Percentiles rank a stretch among this genome's conserved stretches.
phyloP scores from a whole-genome alignment of 306 rosid genomes.

The Cucumis hystrix region DNA sequence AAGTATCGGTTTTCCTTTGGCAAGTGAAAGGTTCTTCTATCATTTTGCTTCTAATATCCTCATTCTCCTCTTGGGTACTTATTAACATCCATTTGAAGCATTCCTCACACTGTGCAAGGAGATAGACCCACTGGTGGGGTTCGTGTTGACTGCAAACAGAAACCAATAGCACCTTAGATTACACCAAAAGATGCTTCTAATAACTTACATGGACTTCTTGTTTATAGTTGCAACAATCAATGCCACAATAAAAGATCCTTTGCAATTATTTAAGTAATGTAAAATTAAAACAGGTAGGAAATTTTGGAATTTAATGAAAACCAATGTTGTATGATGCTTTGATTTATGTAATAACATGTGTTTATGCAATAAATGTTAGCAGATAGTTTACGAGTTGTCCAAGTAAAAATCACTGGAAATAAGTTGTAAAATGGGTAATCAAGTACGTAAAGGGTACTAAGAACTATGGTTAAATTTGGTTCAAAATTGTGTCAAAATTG shows the following conservation, averaged over 20 bases:
- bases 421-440: too few relatives aligned
- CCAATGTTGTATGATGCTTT: too few relatives aligned
- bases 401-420: too few relatives aligned
- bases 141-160: conserved; percentile 26
- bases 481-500: too few relatives aligned
- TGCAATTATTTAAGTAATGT: too few relatives aligned
- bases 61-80: conserved; percentile 59
- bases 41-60: conserved; percentile 52
- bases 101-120: conserved; percentile 57
- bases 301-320: too few relatives aligned
- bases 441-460: too few relatives aligned
- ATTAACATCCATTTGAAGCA: conserved; percentile 86
- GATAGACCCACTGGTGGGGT: conserved; percentile 26
- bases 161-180: conserved; percentile 10
- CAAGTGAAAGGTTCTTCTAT: conserved; percentile 52
- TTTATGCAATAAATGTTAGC: too few relatives aligned
- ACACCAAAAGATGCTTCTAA: background rate
- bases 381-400: too few relatives aligned
- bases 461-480: too few relatives aligned
- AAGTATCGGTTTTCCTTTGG: conserved; percentile 22
- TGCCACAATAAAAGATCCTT: background rate
- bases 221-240: background rate
- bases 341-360: too few relatives aligned
- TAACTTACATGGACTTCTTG: background rate
- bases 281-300: too few relatives aligned